Base-by-base conservation (phyloP, 2,329 filamentous ascomycete genomes). In the Aspergillus jensenii region DNA sequence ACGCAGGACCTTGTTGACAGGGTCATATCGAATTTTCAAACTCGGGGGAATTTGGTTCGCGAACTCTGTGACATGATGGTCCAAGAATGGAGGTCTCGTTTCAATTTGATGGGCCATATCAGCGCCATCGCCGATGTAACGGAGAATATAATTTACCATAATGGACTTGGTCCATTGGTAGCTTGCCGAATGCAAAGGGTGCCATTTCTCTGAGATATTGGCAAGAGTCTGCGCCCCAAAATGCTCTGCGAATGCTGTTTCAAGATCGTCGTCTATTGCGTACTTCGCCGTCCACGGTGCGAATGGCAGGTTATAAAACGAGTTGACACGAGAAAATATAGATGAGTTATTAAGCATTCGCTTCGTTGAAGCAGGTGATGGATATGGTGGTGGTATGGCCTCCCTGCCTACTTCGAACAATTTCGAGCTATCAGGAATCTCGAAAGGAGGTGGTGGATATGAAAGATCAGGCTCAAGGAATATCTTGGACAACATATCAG, bases 381-480 rank as follows among this genome's bases (percentile, higher is more conserved):
- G 21, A 25, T 35, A 31, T 12, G 31, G 31, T 14, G 27, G 35
- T 46, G 51, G 52, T 37, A 50, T 37, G 6, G 51, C 45, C 21
- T 55, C 46, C 37, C 40, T 51, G 6, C 31, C 46, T 6, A 17
- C 58, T 27, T 47, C 52, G 45, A 52, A 52, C 15, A 52, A 8
- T 31, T 62, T 50, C 21, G 51, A 23, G 17, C 49, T 27, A 3
- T 55, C 41, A 8, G 15, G 45, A 45, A 51, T 51, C 44, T 23
- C 39, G 4, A 75, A 64, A 1, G 61, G 45, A n/a, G 67, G 66
- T 0, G 71, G 62, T 0, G 69, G 65, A 68, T 68, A 71, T n/a
- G 75, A 61, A 7, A 49, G 51, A 61, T 85, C 83, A 1, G 76
- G 64, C 62, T 84, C 82, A 11, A 76, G 74, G 2, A 86, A 72